Conservation (phyloP, 1,139 yeast species). For the Suhomyces chickasaworum region DNA sequence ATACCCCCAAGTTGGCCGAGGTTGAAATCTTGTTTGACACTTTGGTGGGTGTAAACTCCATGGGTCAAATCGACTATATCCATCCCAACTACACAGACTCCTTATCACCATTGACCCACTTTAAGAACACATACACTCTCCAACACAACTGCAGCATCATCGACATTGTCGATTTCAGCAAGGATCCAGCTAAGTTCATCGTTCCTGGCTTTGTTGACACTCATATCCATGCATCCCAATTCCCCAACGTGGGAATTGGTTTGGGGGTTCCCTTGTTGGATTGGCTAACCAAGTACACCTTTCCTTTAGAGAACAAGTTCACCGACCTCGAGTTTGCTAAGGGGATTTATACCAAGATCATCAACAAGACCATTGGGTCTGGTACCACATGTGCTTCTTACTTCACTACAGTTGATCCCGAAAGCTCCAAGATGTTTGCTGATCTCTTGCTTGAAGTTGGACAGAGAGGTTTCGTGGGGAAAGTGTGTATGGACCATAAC, state of each 20-base stretch:
- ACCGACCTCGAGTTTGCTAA: slow-evolving; percentile 50
- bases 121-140: background rate
- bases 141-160: slow-evolving; percentile 16
- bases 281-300: slow-evolving; percentile 86
- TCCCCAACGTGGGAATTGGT: slow-evolving; percentile 90
- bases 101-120: slow-evolving; percentile 14
- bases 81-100: slow-evolving; percentile 17
- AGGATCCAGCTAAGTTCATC: slow-evolving; percentile 51
- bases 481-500: slow-evolving; percentile 82
- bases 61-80: slow-evolving; percentile 38
- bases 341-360: slow-evolving; percentile 63
- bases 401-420: slow-evolving; percentile 83
- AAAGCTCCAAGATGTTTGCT: slow-evolving; percentile 75
- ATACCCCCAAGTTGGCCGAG: slow-evolving; percentile 34
- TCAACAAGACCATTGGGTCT: slow-evolving; percentile 62
- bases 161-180: slow-evolving; percentile 32
- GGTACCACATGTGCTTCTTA: slow-evolving; percentile 95
- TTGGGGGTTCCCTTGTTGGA: slow-evolving; percentile 83
- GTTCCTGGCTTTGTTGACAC: slow-evolving; percentile 95
- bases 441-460: slow-evolving; percentile 66
- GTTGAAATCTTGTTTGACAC: slow-evolving; percentile 33
- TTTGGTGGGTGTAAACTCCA: slow-evolving; percentile 34
- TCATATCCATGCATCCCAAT: slow-evolving; percentile 96
- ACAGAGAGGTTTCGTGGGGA: slow-evolving; percentile 89
- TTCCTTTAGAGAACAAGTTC: slow-evolving; percentile 71